Conservation (phyloP, 176 grass and related monocot genomes). For the Eragrostis nindensis region DNA sequence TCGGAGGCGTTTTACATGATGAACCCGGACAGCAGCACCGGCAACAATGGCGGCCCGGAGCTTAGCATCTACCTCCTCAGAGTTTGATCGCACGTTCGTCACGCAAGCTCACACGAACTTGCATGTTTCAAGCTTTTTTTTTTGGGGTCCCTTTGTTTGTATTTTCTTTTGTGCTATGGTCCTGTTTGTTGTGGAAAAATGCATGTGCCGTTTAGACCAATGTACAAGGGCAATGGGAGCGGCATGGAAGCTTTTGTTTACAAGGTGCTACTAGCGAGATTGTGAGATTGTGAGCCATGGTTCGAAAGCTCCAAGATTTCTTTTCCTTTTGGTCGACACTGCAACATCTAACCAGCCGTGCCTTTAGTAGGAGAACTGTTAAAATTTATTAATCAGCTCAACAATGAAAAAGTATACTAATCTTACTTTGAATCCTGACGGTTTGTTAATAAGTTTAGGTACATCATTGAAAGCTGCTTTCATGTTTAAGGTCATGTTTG, state of each 20-base stretch:
- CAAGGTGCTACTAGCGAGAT: neutral
- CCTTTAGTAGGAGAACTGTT: no score
- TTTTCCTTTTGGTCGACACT: no score
- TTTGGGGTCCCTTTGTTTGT: neutral
- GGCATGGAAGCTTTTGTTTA: neutral
- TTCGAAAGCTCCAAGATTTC: no score
- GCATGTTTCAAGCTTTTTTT: slow-evolving; percentile 33
- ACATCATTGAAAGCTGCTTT: no score
- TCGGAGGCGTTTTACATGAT: slow-evolving; percentile 99
- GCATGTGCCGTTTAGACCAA: slow-evolving; percentile 13
- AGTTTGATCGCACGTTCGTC: slow-evolving; percentile 59
- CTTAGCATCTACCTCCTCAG: slow-evolving; percentile 93
- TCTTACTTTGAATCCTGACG: no score
- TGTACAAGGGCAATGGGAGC: slow-evolving; percentile 11
- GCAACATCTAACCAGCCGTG: no score
- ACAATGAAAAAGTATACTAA: no score
- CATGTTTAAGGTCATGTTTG: no score
- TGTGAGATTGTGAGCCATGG: no score
- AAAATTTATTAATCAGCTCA: no score
- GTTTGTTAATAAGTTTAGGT: no score
- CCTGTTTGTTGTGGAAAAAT: slow-evolving; percentile 37
- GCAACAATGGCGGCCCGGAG: slow-evolving; percentile 69
- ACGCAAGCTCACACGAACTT: neutral
- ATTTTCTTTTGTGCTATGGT: slow-evolving; percentile 18
- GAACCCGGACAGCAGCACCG: slow-evolving; percentile 62